These are phyloP conservation scores for Triadica sebifera DNA, from an alignment of 345 rosid genomes.

Conservation along the genomic window DNA sequence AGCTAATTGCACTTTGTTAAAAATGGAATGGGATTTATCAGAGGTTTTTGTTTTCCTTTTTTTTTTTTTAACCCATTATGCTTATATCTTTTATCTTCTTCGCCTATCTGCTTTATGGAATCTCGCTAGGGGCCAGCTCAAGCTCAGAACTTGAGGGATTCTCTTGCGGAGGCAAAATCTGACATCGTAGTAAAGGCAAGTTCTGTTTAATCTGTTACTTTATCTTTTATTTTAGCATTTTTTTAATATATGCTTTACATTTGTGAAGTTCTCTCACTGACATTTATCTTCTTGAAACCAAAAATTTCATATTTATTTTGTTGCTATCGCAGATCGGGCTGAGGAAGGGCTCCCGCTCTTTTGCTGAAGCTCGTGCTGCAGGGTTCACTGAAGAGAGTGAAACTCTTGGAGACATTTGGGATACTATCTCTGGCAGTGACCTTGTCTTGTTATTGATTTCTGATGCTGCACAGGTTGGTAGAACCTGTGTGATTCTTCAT, in stretches of 20 bases:
- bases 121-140: conserved; percentile 76
- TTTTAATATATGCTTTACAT: background rate
- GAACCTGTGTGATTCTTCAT: background rate
- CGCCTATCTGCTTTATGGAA: no score
- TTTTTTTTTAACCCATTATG: no score
- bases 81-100: no score
- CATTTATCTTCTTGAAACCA: background rate
- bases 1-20: background rate
- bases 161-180: conserved; percentile 81
- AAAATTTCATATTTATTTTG: background rate
- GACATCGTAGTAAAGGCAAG: conserved; percentile 78
- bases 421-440: conserved; percentile 84
- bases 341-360: conserved; percentile 86
- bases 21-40: background rate
- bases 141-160: conserved; percentile 92
- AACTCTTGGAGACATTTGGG: conserved; percentile 87
- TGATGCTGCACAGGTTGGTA: conserved; percentile 86
- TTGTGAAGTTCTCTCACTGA: background rate
- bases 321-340: conserved; percentile 60
- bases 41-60: no score
- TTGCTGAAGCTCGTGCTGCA: conserved; percentile 85
- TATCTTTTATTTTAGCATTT: background rate
- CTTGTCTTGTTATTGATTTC: conserved; percentile 87
- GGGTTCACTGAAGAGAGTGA: conserved; percentile 86
- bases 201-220: background rate